Evolutionary conservation across 352 stramenopile genomes (phyloP), one percentile per base, ranked within the genome.

Genomic region (Phytopythium chamaehyphon): DNA sequence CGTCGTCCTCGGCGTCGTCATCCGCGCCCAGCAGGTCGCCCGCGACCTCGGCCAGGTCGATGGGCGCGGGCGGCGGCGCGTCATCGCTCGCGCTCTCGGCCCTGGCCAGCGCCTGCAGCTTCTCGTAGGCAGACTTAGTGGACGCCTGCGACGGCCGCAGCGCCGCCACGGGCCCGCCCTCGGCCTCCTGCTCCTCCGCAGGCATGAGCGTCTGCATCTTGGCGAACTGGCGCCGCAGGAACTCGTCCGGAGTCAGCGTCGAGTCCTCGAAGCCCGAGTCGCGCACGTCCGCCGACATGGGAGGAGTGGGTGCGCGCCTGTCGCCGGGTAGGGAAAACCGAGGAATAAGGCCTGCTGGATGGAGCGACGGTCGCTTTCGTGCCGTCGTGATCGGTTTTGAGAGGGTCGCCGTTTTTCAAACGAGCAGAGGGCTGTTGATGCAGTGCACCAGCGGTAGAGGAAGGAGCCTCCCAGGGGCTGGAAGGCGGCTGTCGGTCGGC

Each of bases 141-240:
- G 50, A 55, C 22, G 57, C 61, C 10, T 56, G 36, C 36, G 53
- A 47, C 18, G 44, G 35, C 15, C 57, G 28, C 18, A 47, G 40
- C 37, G 54, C 48, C 15, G 36, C 36, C 16, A 28, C 42, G n/a
- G n/a, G n/a, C n/a, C n/a, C n/a, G n/a, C n/a, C n/a, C n/a, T n/a
- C n/a, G n/a, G n/a, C n/a, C n/a, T n/a, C n/a, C n/a, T n/a, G n/a
- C 22, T 23, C 16, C 44, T 39, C 23, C 58, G 35, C 45, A 48
- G 24, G 40, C 68, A 77, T 78, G 52, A 87, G 64, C 59, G 44
- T 55, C 53, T 62, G 64, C 73, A 88, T 83, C 48, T 73, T 70
- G 37, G 73, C 64, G 50, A 86, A 71, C 39, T 74, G 72, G 9
- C 40, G 60, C 40, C 76, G 59, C 26, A 86, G 51, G 44, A 71